phyloP scores from a whole-genome alignment of 148 eudicot genomes.

The Fagopyrum tataricum region DNA sequence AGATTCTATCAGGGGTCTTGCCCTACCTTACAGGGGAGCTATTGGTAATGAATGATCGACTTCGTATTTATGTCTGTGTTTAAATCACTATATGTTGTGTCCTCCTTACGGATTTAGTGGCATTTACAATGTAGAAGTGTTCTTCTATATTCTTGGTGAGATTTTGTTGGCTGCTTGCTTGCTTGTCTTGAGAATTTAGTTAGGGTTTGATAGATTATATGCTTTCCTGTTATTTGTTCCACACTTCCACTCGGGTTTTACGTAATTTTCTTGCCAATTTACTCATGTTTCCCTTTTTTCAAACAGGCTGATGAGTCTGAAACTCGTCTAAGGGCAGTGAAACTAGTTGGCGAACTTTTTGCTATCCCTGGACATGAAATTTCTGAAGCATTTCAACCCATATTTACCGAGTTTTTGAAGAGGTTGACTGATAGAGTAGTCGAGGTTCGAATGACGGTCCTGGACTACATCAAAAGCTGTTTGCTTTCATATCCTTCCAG shows the following conservation, averaged over 20 bases:
- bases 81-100: neutral
- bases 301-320: constrained; percentile 77
- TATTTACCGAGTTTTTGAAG: constrained; percentile 85
- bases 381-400: constrained; percentile 61
- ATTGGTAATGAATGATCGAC: constrained; percentile 44
- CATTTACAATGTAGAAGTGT: neutral
- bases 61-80: constrained; percentile 8
- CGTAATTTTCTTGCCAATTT: neutral
- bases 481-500: constrained; percentile 71
- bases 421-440: constrained; percentile 80
- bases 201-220: neutral
- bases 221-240: neutral
- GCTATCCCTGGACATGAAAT: constrained; percentile 62
- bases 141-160: neutral
- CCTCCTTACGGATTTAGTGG: neutral
- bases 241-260: neutral
- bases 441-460: constrained; percentile 84
- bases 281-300: neutral
- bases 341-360: constrained; percentile 83
- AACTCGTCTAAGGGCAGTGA: constrained; percentile 69
- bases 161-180: neutral
- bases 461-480: constrained; percentile 67
- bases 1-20: constrained; percentile 65
- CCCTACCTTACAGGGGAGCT: constrained; percentile 90
- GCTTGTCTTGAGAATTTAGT: neutral